Conservation (phyloP, 2,329 filamentous ascomycete species). For the Clonostachys rhizophaga region DNA sequence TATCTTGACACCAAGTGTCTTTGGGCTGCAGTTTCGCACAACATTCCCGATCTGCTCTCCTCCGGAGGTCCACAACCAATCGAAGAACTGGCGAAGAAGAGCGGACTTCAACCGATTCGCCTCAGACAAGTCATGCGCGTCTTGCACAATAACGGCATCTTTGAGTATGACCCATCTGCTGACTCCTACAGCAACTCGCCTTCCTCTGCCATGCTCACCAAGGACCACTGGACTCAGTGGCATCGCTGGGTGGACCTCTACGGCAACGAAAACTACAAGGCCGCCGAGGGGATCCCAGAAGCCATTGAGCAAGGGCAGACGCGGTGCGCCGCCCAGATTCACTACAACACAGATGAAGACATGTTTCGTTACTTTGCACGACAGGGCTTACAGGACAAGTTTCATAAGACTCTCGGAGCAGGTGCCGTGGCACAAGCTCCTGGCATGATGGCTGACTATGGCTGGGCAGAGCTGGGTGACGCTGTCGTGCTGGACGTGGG, state of each 20-base stretch:
- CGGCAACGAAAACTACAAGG: conserved; percentile 36
- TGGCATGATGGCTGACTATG: conserved; percentile 32
- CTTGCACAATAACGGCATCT: conserved; percentile 26
- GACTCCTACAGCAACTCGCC: conserved; percentile 24
- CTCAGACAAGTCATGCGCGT: conserved; percentile 22
- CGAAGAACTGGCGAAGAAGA: background rate
- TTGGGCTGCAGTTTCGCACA: conserved; percentile 17
- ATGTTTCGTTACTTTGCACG: conserved; percentile 32
- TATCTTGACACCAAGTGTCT: conserved; percentile 22
- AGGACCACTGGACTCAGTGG: conserved; percentile 38
- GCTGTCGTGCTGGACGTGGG: conserved; percentile 29
- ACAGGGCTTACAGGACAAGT: conserved; percentile 19
- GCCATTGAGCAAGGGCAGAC: conserved; percentile 11
- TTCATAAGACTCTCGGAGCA: conserved; percentile 28
- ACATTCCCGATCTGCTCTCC: conserved; percentile 20
- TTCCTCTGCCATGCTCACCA: conserved; percentile 21
- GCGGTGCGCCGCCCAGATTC: conserved; percentile 27
- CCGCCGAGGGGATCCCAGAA: conserved; percentile 29
- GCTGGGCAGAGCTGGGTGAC: conserved; percentile 28
- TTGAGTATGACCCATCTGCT: conserved; percentile 16
- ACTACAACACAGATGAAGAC: conserved; percentile 28
- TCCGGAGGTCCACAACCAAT: background rate
- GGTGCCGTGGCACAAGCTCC: conserved; percentile 28
- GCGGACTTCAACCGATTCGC: conserved; percentile 13
- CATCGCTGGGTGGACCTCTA: conserved; percentile 35